phyloP scores from a whole-genome alignment of 495 filamentous ascomycete species.

The Mycothermus thermophilus region DNA sequence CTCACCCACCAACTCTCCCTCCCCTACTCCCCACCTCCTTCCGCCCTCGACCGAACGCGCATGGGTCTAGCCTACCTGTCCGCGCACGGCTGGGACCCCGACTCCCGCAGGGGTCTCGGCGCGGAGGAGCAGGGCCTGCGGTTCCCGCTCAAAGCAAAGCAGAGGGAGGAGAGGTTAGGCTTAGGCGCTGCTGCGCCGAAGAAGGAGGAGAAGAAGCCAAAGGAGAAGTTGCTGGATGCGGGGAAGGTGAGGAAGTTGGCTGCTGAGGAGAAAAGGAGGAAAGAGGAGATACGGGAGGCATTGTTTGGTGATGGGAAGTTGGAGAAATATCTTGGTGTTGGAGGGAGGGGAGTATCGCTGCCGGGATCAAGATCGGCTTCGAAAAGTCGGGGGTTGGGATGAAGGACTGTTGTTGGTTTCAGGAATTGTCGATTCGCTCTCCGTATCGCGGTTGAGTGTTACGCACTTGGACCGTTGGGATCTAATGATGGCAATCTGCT shows the following conservation, averaged over 20 bases:
- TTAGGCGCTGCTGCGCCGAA: constrained; percentile 43
- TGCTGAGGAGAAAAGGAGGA: constrained; percentile 44
- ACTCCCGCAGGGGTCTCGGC: constrained; percentile 61
- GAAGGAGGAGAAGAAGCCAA: constrained; percentile 19
- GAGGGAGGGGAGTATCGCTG: too few relatives aligned
- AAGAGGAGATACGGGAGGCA: constrained; percentile 47
- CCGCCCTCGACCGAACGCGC: constrained; percentile 62
- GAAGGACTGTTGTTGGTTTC: too few relatives aligned
- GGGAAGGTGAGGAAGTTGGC: constrained; percentile 51
- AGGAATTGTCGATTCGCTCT: too few relatives aligned
- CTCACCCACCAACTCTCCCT: constrained; percentile 75
- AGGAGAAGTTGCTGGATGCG: constrained; percentile 52
- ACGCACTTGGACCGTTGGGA: too few relatives aligned
- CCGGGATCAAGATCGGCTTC: too few relatives aligned
- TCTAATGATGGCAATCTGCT: too few relatives aligned
- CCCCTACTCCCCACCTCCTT: constrained; percentile 70
- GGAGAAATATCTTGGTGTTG: constrained; percentile 62
- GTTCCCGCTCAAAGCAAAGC: constrained; percentile 57
- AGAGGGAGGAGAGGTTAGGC: constrained; percentile 62
- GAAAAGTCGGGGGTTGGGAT: too few relatives aligned
- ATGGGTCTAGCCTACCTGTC: constrained; percentile 64
- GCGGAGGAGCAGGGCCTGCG: constrained; percentile 55
- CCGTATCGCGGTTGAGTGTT: too few relatives aligned
- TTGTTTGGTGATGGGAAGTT: constrained; percentile 52
- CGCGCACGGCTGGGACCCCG: constrained; percentile 78